phyloP scores from a whole-genome alignment of 148 eudicot genomes.

The Simmondsia chinensis region DNA sequence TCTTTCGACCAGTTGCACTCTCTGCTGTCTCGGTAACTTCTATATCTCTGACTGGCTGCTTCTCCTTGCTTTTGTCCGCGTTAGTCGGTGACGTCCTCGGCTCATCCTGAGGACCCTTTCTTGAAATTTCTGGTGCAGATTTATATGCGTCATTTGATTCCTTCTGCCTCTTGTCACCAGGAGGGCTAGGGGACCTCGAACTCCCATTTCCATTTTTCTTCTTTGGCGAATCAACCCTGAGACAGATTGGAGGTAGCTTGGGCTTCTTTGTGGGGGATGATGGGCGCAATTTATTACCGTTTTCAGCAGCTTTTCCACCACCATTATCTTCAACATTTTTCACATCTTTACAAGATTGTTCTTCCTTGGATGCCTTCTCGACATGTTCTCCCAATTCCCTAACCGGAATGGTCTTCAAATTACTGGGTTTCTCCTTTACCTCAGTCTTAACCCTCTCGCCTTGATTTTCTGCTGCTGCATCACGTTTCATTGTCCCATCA shows the following conservation, averaged over 20 bases:
- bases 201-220: slow-evolving; percentile 26
- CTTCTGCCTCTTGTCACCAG: slow-evolving; percentile 16
- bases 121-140: neutral
- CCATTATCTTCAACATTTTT: slow-evolving; percentile 4
- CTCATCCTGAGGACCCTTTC: too few species aligned
- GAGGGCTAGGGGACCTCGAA: slow-evolving; percentile 49
- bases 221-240: slow-evolving; percentile 57
- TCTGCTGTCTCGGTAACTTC: slow-evolving; percentile 12
- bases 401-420: slow-evolving; percentile 32
- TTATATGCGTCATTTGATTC: neutral
- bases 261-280: slow-evolving; percentile 32
- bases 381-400: slow-evolving; percentile 29
- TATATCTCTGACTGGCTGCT: slow-evolving; percentile 3
- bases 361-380: slow-evolving; percentile 11
- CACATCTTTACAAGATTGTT: slow-evolving; percentile 12
- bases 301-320: slow-evolving; percentile 13
- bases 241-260: slow-evolving; percentile 60
- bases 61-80: neutral
- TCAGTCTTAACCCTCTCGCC: slow-evolving; percentile 2
- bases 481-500: slow-evolving; percentile 1
- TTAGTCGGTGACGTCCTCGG: too few species aligned
- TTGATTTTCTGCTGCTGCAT: slow-evolving; percentile 1
- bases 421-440: slow-evolving; percentile 5
- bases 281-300: slow-evolving; percentile 7
- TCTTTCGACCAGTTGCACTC: slow-evolving; percentile 3